A percentile compares a stretch with the other conserved stretches of the same genome.
Evolutionary conservation across 306 rosid genomes (phyloP).

Genomic region (Abrus precatorius): DNA sequence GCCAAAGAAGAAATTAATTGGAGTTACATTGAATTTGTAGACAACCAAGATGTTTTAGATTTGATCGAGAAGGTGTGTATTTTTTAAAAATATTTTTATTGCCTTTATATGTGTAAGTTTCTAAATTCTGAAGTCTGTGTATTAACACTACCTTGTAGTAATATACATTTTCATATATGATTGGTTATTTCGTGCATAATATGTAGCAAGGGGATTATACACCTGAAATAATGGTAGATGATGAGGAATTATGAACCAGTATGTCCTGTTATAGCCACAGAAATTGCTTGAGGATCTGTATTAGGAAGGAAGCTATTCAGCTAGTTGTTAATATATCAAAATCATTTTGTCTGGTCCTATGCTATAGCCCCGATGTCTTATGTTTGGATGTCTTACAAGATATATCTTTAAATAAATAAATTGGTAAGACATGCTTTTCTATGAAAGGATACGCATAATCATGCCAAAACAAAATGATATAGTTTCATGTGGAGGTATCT

Average conservation of each 20-base stretch:
- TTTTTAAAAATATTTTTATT: constrained; percentile 1
- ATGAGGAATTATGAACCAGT: constrained; percentile 32
- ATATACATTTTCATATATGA: constrained; percentile 25
- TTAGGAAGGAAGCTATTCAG: constrained; percentile 25
- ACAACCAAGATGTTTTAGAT: constrained; percentile 97
- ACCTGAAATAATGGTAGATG: constrained; percentile 22
- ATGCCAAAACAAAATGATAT: constrained; percentile 23
- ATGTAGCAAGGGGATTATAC: constrained; percentile 23
- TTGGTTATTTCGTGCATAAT: constrained; percentile 39
- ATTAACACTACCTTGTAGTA: background rate
- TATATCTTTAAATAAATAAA: constrained; percentile 12
- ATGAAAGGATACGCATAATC: constrained; percentile 1
- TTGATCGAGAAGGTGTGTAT: constrained; percentile 90
- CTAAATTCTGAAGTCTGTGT: constrained; percentile 1
- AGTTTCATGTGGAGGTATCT: constrained; percentile 18
- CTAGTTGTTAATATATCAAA: constrained; percentile 33
- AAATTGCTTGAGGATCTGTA: constrained; percentile 31
- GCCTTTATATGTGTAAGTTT: constrained; percentile 9
- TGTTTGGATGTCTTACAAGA: constrained; percentile 14
- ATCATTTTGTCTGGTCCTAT: constrained; percentile 38
- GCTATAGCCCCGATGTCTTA: background rate
- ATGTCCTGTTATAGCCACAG: constrained; percentile 28
- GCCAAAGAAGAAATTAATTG: constrained; percentile 95
- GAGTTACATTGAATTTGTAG: constrained; percentile 99
- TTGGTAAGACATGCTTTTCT: constrained; percentile 13